Base-by-base conservation (phyloP, 768 basidiomycete genomes). In the Auriscalpium orientale region DNA sequence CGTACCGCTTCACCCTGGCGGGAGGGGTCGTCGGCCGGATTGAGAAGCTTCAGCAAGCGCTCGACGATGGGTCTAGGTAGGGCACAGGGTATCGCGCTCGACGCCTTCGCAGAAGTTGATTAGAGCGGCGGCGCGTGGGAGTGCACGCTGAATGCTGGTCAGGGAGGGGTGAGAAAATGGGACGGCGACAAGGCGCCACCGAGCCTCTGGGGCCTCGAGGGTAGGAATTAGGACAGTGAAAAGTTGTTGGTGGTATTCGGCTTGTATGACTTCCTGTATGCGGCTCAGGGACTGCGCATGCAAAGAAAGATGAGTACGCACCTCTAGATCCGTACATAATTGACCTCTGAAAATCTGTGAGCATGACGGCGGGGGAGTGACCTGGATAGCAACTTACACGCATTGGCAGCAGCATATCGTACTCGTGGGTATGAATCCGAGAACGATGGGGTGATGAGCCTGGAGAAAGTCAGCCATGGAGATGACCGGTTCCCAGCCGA, bases 91-190 rank as follows among this genome's bases (percentile, higher is more conserved):
- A 21, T 87, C 80, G 15, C 82, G 78, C 61, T 83, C 85, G 37
- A 90, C 89, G 37, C 90, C 89, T 66, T 93, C 87, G 68, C 91
- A 94, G 72, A 93, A 93, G 67, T 94, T 95, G 68, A 93, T 91
- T 21, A 94, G 75, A 0, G 91, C 91, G 0, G 91, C 87, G 0
- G 91, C 89, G 1, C 89, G 64, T 95, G 91, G 0, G 90, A 78
- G 58, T 92, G 91, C 0, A 94, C 89, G 22, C 91, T 92, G 62
- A 36, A 54, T 37, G 18, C 15, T 13, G 53, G 53, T 6, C 36
- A 44, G 40, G 16, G 45, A 43, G 58, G 56, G 28, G 53, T 60
- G 43, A 36, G 21, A 16, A 12, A 43, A 20, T 9, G 28, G 8
- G 45, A 45, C 4, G 20, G 54, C 12, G 22, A 51, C 40, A 22